These are phyloP conservation scores for Dryadomyces quercivorus DNA, from an alignment of 2,329 filamentous ascomycete genomes.

Conservation along the genomic window DNA sequence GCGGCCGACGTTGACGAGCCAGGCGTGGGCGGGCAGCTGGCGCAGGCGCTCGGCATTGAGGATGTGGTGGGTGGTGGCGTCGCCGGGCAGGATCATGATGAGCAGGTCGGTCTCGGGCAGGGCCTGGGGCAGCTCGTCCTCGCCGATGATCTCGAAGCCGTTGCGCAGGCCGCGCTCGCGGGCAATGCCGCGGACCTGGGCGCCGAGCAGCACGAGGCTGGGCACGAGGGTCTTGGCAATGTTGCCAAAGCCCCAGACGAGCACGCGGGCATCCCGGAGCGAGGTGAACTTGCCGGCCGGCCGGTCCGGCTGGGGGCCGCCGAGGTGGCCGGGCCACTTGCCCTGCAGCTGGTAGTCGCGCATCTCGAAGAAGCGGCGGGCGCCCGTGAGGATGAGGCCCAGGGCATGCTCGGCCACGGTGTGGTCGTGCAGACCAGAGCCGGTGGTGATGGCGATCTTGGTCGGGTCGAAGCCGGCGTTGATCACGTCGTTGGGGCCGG, in stretches of 20 bases:
- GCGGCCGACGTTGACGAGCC: conserved; percentile 34
- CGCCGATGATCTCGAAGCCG: conserved; percentile 28
- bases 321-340: conserved; percentile 33
- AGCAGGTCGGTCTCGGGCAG: conserved; percentile 32
- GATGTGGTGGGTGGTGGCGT: conserved; percentile 25
- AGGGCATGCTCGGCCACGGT: conserved; percentile 37
- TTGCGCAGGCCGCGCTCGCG: conserved; percentile 41
- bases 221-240: conserved; percentile 33
- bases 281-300: conserved; percentile 27
- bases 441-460: conserved; percentile 27
- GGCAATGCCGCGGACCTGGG: conserved; percentile 46
- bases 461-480: conserved; percentile 29
- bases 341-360: conserved; percentile 30
- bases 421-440: conserved; percentile 33
- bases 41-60: conserved; percentile 26
- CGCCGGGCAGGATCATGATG: conserved; percentile 35
- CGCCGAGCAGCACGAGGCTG: conserved; percentile 31
- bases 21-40: conserved; percentile 26
- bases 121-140: conserved; percentile 25
- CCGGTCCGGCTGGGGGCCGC: conserved; percentile 24
- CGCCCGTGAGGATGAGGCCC: conserved; percentile 25
- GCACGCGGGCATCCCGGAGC: conserved; percentile 28
- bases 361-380: conserved; percentile 29
- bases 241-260: conserved; percentile 37
- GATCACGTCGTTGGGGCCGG: conserved; percentile 37